Evolutionary conservation across 2,329 filamentous ascomycete genomes (phyloP).

Genomic region (Colletotrichum orbiculare): DNA sequence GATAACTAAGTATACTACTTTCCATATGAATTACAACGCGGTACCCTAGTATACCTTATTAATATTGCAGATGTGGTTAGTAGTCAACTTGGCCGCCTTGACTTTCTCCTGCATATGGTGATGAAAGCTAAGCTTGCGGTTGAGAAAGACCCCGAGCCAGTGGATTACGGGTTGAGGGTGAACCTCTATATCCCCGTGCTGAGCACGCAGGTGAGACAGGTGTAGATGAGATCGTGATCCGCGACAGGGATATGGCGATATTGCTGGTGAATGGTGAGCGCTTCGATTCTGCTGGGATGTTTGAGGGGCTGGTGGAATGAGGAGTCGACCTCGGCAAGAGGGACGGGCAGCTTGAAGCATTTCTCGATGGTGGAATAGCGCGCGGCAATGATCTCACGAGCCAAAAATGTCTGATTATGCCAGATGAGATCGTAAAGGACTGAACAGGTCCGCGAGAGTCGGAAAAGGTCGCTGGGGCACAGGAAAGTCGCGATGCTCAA

Average conservation of each 20-base stretch:
- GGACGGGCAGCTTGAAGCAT: conserved; percentile 63
- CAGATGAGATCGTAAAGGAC: conserved; percentile 55
- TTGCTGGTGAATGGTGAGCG: conserved; percentile 58
- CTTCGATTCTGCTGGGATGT: conserved; percentile 53
- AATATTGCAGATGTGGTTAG: too few relatives aligned
- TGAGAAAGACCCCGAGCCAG: too few relatives aligned
- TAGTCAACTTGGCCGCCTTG: too few relatives aligned
- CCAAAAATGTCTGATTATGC: conserved; percentile 55
- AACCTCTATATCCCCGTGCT: too few relatives aligned
- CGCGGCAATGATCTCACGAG: conserved; percentile 52
- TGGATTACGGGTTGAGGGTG: too few relatives aligned
- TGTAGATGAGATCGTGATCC: conserved; percentile 61
- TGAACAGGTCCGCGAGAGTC: conserved; percentile 54
- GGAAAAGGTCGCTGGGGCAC: conserved; percentile 62
- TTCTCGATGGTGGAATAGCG: conserved; percentile 62
- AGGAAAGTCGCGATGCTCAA: conserved; percentile 58
- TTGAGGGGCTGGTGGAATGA: conserved; percentile 52
- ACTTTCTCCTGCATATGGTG: too few relatives aligned
- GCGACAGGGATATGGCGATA: conserved; percentile 63
- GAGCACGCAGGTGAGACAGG: conserved; percentile 66
- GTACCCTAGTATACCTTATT: too few relatives aligned
- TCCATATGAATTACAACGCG: too few relatives aligned
- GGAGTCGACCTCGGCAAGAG: conserved; percentile 53
- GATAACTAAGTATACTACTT: too few relatives aligned
- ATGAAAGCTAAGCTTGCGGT: too few relatives aligned